Conservation (phyloP, 768 basidiomycete species). For the Trametes villosa region DNA sequence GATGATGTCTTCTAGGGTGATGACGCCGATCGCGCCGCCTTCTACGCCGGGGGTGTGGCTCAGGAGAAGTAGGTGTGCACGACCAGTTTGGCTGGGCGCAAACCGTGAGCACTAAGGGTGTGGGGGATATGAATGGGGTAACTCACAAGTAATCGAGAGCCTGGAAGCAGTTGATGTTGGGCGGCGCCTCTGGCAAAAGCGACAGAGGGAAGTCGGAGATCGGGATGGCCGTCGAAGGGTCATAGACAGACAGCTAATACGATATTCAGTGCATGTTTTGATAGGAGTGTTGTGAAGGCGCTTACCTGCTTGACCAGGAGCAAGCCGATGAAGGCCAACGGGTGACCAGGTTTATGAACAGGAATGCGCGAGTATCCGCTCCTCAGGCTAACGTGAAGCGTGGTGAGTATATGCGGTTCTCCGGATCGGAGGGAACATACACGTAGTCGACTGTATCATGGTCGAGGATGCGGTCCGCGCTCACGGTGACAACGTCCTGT, state of each 20-base stretch:
- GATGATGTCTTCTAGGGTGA: conserved; percentile 88
- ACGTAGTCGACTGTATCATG: conserved; percentile 77
- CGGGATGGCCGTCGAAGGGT: conserved; percentile 77
- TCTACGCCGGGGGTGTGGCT: conserved; percentile 80
- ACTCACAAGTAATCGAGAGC: conserved; percentile 89
- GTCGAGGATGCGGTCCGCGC: conserved; percentile 78
- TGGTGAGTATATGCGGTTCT: neutral
- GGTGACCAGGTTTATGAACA: conserved; percentile 73
- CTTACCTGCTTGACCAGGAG: conserved; percentile 80
- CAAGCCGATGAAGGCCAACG: conserved; percentile 76
- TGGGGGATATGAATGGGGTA: neutral
- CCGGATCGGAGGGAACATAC: conserved; percentile 44
- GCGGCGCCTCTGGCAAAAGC: conserved; percentile 87
- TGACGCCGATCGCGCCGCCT: conserved; percentile 88
- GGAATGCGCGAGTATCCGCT: conserved; percentile 95
- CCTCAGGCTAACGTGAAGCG: conserved; percentile 48
- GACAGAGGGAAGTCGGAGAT: conserved; percentile 78
- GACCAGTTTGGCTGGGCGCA: conserved; percentile 78
- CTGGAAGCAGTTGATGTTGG: conserved; percentile 92
- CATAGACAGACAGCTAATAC: conserved; percentile 80
- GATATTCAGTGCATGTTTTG: neutral
- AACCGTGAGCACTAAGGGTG: neutral
- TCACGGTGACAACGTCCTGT: conserved; percentile 83
- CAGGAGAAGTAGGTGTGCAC: conserved; percentile 89
- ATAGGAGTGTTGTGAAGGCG: neutral